Evolutionary conservation across 1,284 basidiomycete species (phyloP), one percentile per base, ranked within the genome.

Genomic region (Inonotus obliquus): DNA sequence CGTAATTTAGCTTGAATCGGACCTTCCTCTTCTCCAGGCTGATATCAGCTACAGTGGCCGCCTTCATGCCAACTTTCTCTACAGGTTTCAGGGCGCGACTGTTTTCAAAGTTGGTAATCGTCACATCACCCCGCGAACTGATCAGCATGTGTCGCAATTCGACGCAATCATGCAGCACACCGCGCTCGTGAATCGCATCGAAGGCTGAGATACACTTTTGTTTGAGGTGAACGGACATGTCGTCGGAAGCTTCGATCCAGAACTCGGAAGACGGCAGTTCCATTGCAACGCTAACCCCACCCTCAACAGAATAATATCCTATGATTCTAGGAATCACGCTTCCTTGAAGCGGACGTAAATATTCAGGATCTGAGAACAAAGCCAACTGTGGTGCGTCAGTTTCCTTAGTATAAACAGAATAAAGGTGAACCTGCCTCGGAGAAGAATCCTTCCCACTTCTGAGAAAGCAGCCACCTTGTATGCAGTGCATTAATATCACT

Each of bases 111-210:
- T 86, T 79, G 65, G 83, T 77, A 56, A 88, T 75, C 37, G 76
- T 81, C 38, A 87, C 78, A 35, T 74, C 75, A 47, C 76, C 79
- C 66, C 86, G 82, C 2, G 75, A 82, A 2, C 79, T 79, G 49
- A 88, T 79, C 63, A 87, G 75, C 68, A 87, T 81, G 61, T 84
- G 79, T 4, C 78, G 75, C 44, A 82, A 75, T 57, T 80, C 77
- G 1, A 80, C 73, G 63, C 78, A 77, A 23, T 80, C 78, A 56
- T 85, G 83, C 23, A 79, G 71, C 35, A 85, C 75, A 2, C 82
- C 81, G 23, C 69, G 72, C 1, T 72, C 72, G 66, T 85, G 83
- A 7, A 86, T 71, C 63, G 74, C 74, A 59, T 76, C 70, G 63
- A 79, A 81, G 6, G 82, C 81, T 5, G 74, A 73, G 14, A 86